Conservation (phyloP, 1,284 basidiomycete genomes). For the Vanrija sp. region DNA sequence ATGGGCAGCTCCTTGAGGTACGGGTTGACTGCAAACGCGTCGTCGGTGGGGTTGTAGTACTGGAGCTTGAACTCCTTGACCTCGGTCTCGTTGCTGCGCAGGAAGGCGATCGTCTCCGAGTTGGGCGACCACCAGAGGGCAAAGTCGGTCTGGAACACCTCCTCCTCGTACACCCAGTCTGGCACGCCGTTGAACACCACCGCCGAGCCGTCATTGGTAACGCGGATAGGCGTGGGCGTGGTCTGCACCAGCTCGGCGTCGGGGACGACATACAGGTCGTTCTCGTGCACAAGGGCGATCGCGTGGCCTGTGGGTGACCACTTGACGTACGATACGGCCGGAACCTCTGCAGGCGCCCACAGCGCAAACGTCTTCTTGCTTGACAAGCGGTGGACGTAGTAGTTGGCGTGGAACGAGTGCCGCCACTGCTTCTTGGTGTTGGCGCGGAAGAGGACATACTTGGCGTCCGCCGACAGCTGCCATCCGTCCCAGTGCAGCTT, state of each 20-base stretch:
- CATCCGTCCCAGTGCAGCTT: conserved; percentile 60
- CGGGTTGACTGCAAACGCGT: conserved; percentile 65
- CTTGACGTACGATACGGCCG: conserved; percentile 68
- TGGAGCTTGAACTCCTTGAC: conserved; percentile 85
- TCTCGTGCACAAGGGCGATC: conserved; percentile 74
- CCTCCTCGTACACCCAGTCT: conserved; percentile 97
- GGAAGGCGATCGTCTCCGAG: conserved; percentile 73
- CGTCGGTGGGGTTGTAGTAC: conserved; percentile 77
- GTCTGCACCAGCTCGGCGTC: conserved; percentile 28
- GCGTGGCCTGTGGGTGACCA: conserved; percentile 79
- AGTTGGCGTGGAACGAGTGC: conserved; percentile 79
- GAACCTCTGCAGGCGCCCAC: conserved; percentile 53
- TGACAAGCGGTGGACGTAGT: conserved; percentile 71
- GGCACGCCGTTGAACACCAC: conserved; percentile 90
- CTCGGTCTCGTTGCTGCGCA: conserved; percentile 79
- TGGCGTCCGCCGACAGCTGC: conserved; percentile 81
- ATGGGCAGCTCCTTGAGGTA: conserved; percentile 74
- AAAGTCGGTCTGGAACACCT: conserved; percentile 67
- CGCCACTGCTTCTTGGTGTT: conserved; percentile 86
- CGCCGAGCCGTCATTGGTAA: conserved; percentile 76
- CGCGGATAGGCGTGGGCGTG: conserved; percentile 54
- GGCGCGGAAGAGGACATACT: conserved; percentile 74
- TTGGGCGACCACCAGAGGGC: conserved; percentile 91
- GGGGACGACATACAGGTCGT: conserved; percentile 77
- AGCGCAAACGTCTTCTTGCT: conserved; percentile 65